These are phyloP conservation scores for Boletus vermiculosoides DNA, from an alignment of 768 basidiomycete genomes.

Conservation along the genomic window DNA sequence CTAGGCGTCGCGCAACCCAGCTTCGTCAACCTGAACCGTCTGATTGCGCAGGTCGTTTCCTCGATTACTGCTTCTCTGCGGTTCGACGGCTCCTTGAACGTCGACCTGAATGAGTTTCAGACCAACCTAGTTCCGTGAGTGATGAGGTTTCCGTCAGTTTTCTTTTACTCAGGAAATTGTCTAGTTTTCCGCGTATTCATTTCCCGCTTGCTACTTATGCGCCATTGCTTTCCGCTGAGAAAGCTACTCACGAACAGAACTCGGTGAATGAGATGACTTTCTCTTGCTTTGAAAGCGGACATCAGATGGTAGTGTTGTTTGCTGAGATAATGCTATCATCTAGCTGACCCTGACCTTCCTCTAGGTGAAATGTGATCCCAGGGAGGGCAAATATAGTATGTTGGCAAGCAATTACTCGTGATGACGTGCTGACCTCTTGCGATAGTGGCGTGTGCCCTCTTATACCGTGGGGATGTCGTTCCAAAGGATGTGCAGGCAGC, in stretches of 20 bases:
- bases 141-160: neutral
- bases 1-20: constrained; percentile 82
- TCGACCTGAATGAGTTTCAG: constrained; percentile 98
- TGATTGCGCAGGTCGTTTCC: constrained; percentile 98
- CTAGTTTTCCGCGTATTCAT: constrained; percentile 94
- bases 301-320: constrained; percentile 73
- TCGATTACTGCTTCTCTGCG: constrained; percentile 96
- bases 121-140: constrained; percentile 96
- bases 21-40: constrained; percentile 90
- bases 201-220: constrained; percentile 97
- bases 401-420: constrained; percentile 13
- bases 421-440: constrained; percentile 14
- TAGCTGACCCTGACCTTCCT: constrained; percentile 3
- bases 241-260: constrained; percentile 95
- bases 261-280: constrained; percentile 98
- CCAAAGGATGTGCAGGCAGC: constrained; percentile 95
- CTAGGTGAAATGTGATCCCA: constrained; percentile 84
- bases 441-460: constrained; percentile 83
- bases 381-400: constrained; percentile 97
- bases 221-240: constrained; percentile 92
- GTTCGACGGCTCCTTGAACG: constrained; percentile 96
- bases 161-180: constrained; percentile 4
- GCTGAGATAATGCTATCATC: neutral
- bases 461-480: constrained; percentile 96
- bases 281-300: constrained; percentile 94